Evolutionary conservation across 306 rosid species (phyloP), one percentile per base, ranked within the genome.

Genomic region (Adenanthera pavonina): DNA sequence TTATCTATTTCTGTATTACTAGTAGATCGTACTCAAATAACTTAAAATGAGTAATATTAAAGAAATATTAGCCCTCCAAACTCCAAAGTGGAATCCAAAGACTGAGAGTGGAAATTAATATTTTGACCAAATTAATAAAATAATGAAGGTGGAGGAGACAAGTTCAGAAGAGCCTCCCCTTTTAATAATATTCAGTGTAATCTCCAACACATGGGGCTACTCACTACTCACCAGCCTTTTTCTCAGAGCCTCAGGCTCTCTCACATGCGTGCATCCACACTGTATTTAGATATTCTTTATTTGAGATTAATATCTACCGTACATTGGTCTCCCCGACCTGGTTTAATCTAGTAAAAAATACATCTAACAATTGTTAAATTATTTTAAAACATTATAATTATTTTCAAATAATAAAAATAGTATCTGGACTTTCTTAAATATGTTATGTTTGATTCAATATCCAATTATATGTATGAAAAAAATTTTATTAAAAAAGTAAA

Each of bases 261-360:
- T 68, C 84, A 87, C 90, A 87, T 87, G 90, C 88, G 81, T 74
- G 69, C 80, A 83, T 52, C 59, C 17, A 80, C 74, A 59, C 81
- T 71, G 59, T 56, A 48, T 83, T 72, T 73, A 25, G 6, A 59
- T 59, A 59, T 76, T 30, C 65, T 52, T 59, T 59, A 52, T 14
- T 51, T 52, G 36, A 81, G 20, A 81, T 81, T 74, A 81, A 34
- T 69, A 81, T 81, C 82, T 87, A 84, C 80, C 40, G 74, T 69
- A 47, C 78, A 69, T 78, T 57, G 78, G 73, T 74, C 69, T 69
- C 34, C 64, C 11, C 87, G 81, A 87, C 90, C 84, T 84, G 79
- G 1, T 64, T 34, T 64, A 35, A 59, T 52, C 6, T 59, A 25
- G 13, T 11, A 7, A n/a, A 54, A 20, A 20, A 19, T 19, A 13